Evolutionary conservation across 805 yeast species (phyloP), one percentile per base, ranked within the genome.

Genomic region (Candida loeiensis): DNA sequence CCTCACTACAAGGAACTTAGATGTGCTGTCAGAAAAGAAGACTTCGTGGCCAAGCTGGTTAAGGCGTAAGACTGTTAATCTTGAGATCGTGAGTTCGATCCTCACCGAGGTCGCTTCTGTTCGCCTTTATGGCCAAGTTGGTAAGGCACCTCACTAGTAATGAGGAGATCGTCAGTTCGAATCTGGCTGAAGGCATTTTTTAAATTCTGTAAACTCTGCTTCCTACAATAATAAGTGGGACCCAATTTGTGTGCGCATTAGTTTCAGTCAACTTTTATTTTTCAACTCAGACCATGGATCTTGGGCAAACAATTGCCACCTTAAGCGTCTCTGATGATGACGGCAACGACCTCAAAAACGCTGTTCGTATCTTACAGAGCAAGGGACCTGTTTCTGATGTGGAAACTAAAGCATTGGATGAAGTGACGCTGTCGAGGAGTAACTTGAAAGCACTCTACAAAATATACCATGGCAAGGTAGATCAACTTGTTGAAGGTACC

Each of bases 41-140:
- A 45, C 48, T 45, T 45, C 48, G 48, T 45, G 48, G 48, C 48
- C 48, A 45, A 45, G 48, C 36, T 45, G 48, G 48, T 34, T 45
- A 45, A 45, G 48, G 48, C 48, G 48, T 45, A 45, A 45, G 48
- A 45, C 48, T 45, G 48, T 45, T 45, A 45, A 45, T 45, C 48
- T 45, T 45, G 36, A 45, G 48, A 45, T 39, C 48, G 48, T 45
- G 45, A 42, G 45, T 45, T 45, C 46, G 48, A 45, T 37, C 45
- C 46, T 43, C 48, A 45, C 48, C 48, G 48, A 45, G 48, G 48
- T 45, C 48, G 48, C 34, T 37, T 41, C 6, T 35, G 15, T 35
- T n/a, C 3, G 28, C 33, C 33, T 30, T 30, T 30, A 30, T 30
- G 33, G 33, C 33, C 33, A 30, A 30, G 33, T 30, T 30, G 33